Evolutionary conservation across 1,284 basidiomycete genomes (phyloP).

Genomic region (Sporisorium scitamineum): DNA sequence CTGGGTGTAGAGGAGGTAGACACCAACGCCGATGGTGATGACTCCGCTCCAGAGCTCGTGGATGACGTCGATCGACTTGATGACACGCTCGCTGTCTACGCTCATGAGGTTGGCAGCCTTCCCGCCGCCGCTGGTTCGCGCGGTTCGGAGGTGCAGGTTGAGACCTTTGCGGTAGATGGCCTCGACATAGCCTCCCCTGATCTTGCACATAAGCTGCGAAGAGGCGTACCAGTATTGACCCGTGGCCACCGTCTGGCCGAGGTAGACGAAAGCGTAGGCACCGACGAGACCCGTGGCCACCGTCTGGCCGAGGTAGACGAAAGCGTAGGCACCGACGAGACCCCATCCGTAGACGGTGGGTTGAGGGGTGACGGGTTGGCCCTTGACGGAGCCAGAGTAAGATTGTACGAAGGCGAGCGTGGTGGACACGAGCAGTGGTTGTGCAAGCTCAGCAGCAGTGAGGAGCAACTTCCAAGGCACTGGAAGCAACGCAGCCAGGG

Average conservation of each 20-base stretch:
- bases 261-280: conserved; percentile 60
- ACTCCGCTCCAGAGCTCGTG: conserved; percentile 57
- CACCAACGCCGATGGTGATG: conserved; percentile 53
- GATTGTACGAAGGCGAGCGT: conserved; percentile 60
- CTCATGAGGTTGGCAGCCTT: conserved; percentile 62
- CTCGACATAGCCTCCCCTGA: conserved; percentile 59
- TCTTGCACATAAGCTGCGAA: conserved; percentile 49
- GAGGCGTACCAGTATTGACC: conserved; percentile 53
- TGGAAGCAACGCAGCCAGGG: conserved; percentile 44
- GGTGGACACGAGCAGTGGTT: conserved; percentile 56
- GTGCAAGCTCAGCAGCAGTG: conserved; percentile 47
- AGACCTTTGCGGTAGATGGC: conserved; percentile 62
- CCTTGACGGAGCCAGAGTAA: conserved; percentile 17
- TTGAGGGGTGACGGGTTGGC: conserved; percentile 24
- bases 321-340: conserved; percentile 61
- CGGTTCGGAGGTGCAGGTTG: conserved; percentile 51
- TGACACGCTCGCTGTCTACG: conserved; percentile 63
- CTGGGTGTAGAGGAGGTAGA: conserved; percentile 55
- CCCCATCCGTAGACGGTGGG: conserved; percentile 61
- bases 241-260: conserved; percentile 46
- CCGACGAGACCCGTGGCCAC: conserved; percentile 61
- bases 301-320: conserved; percentile 55
- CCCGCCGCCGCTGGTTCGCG: conserved; percentile 55
- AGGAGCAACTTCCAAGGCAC: conserved; percentile 52
- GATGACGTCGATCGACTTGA: conserved; percentile 40